Base-by-base conservation (phyloP, 2,329 filamentous ascomycete species). In the Hansfordia pulvinata region DNA sequence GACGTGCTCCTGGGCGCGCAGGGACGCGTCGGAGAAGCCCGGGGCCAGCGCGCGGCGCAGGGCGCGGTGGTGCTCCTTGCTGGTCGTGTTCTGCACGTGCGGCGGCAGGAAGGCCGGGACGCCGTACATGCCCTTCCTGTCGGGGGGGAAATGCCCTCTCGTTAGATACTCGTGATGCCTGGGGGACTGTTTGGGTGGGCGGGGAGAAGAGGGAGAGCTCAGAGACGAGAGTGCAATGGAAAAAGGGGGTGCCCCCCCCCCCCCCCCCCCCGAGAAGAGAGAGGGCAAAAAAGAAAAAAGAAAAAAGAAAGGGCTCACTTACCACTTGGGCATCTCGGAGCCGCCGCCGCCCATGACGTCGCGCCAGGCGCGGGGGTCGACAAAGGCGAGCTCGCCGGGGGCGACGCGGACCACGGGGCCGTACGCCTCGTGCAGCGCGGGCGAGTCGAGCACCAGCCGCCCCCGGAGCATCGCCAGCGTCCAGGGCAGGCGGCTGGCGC, bases 331-430 rank as follows among this genome's bases (percentile, higher is more conserved):
- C 19, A 42, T 30, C 27, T 40, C 39, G 4, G 22, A 10, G 6
- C 24, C 24, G 15, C 27, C 24, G 11, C 31, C 34, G 25, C 18
- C 28, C 20, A 21, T 11, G 24, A 56, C 50, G 24, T 56, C 52
- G 25, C 41, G 41, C 39, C 45, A 52, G 5, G 51, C 49, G 11
- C 43, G 37, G 6, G 44, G 25, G 46, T 50, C 30, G 26, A 41
- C 46, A 39, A 56, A 62, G 2, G 53, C 51, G 10, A 64, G 41
- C 31, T 60, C 51, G 23, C 54, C 44, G 0, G 59, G 58, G 3
- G 45, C 46, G 16, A 56, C 35, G 6, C 60, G 54, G 10, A 64
- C 51, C 2, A 62, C 44, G 2, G 42, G 38, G 6, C 57, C 57
- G 28, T 54, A 54, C 25, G 45, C 17, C 5, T 8, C 7, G 7